Evolutionary conservation across 805 yeast genomes (phyloP).

Genomic region (Candida andamanensis): DNA sequence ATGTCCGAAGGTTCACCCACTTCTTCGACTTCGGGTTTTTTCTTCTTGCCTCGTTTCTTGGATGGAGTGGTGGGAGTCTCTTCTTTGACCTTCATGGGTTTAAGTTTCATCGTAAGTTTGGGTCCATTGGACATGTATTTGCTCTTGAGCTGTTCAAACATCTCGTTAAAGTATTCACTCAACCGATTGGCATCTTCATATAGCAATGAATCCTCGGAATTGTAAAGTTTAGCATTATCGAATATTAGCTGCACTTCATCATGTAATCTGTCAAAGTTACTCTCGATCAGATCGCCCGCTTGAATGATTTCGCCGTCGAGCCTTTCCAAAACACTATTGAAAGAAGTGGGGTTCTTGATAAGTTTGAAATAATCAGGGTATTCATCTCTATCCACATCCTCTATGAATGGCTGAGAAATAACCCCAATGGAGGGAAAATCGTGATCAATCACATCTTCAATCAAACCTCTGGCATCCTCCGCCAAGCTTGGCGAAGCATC

Average conservation of each 20-base stretch:
- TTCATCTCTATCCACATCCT: slow-evolving; percentile 61
- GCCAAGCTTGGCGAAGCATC: slow-evolving; percentile 16
- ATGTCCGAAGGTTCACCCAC: slow-evolving; percentile 5
- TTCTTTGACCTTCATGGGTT: slow-evolving; percentile 13
- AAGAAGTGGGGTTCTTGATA: slow-evolving; percentile 69
- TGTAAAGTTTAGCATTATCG: slow-evolving; percentile 72
- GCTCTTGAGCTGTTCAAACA: slow-evolving; percentile 25
- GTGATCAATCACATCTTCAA: slow-evolving; percentile 39
- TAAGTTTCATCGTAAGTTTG: slow-evolving; percentile 20
- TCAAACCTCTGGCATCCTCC: slow-evolving; percentile 15
- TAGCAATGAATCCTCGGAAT: slow-evolving; percentile 67
- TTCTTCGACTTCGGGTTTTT: slow-evolving; percentile 5
- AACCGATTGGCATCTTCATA: slow-evolving; percentile 66
- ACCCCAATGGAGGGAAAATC: slow-evolving; percentile 46
- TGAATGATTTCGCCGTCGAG: slow-evolving; percentile 46
- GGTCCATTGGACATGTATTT: slow-evolving; percentile 14
- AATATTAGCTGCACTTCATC: slow-evolving; percentile 61
- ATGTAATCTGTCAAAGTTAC: slow-evolving; percentile 54
- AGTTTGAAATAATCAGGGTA: slow-evolving; percentile 80
- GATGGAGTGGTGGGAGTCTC: slow-evolving; percentile 14
- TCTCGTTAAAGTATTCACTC: slow-evolving; percentile 45
- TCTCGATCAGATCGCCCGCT: slow-evolving; percentile 21
- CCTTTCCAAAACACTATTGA: slow-evolving; percentile 51
- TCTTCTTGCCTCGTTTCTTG: slow-evolving; percentile 13
- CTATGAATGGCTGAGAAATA: slow-evolving; percentile 68